Evolutionary conservation across 768 basidiomycete species (phyloP).

Genomic region (Asterophora lycoperdoides): DNA sequence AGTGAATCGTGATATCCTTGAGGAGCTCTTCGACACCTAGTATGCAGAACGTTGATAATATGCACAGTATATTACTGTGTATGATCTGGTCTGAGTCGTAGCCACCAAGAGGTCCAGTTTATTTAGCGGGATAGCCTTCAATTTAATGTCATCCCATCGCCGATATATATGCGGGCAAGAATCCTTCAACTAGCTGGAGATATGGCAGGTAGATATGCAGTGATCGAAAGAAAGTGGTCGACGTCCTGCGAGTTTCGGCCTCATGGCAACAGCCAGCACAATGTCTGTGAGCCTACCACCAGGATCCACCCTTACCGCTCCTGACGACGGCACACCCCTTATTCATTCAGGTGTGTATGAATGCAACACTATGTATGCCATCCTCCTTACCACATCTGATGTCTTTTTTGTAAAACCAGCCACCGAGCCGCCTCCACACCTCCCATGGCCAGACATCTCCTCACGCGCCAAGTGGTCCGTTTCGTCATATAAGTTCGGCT

Average conservation of each 20-base stretch:
- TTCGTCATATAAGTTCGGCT: constrained; percentile 94
- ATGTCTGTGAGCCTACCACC: constrained; percentile 21
- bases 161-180: too few relatives aligned
- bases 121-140: too few relatives aligned
- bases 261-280: background rate
- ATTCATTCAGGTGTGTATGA: constrained; percentile 32
- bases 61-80: too few relatives aligned
- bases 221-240: too few relatives aligned
- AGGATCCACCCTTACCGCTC: constrained; percentile 19
- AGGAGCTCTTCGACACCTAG: too few relatives aligned
- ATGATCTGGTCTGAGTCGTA: too few relatives aligned
- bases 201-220: too few relatives aligned
- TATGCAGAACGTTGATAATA: too few relatives aligned
- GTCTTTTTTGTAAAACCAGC: constrained; percentile 15
- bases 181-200: too few relatives aligned
- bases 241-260: background rate
- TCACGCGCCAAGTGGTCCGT: constrained; percentile 92
- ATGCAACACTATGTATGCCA: background rate
- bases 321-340: constrained; percentile 29
- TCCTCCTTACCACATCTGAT: background rate
- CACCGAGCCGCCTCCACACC: constrained; percentile 46
- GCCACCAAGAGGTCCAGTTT: too few relatives aligned
- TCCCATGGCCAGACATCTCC: constrained; percentile 83
- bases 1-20: too few relatives aligned
- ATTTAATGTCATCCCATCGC: too few relatives aligned